Percentiles rank a stretch among this genome's conserved stretches.
These are phyloP conservation scores for Silene coronaria DNA, from an alignment of 179 eudicot genomes.

Conservation along the genomic window DNA sequence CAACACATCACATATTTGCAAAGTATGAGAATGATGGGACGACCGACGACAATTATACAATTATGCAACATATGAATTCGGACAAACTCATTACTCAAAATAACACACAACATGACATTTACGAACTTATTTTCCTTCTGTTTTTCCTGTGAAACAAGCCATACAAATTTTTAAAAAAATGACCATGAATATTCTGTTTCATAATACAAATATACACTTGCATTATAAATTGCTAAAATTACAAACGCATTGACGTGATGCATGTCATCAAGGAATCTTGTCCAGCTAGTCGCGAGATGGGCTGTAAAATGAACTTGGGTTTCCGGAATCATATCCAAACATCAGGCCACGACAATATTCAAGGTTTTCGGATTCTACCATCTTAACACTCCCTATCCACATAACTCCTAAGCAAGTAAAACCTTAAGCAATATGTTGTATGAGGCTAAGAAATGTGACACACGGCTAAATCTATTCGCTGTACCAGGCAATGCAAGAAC, in stretches of 20 bases:
- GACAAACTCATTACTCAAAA: neutral
- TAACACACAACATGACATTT: neutral
- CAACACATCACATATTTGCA: no score
- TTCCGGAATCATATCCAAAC: neutral
- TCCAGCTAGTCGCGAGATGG: neutral
- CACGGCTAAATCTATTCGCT: neutral
- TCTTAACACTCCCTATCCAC: constrained; percentile 20
- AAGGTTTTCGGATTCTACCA: neutral
- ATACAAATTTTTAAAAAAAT: neutral
- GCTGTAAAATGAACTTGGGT: neutral
- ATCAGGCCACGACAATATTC: constrained; percentile 13
- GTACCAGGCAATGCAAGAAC: constrained; percentile 8
- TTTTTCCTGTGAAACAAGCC: neutral
- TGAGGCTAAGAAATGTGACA: constrained; percentile 7
- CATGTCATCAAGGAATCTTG: neutral
- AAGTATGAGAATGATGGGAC: neutral
- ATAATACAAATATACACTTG: constrained; percentile 12
- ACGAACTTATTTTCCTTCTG: neutral
- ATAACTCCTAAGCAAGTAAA: constrained; percentile 1
- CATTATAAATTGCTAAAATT: constrained; percentile 20
- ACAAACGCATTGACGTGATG: constrained; percentile 13
- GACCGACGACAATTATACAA: neutral
- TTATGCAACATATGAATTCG: no score
- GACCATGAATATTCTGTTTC: neutral
- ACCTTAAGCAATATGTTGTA: neutral